Evolutionary conservation across 192 early-diverging fungal species (phyloP), one percentile per base, ranked within the genome.

Genomic region (Allomyces macrogynus): DNA sequence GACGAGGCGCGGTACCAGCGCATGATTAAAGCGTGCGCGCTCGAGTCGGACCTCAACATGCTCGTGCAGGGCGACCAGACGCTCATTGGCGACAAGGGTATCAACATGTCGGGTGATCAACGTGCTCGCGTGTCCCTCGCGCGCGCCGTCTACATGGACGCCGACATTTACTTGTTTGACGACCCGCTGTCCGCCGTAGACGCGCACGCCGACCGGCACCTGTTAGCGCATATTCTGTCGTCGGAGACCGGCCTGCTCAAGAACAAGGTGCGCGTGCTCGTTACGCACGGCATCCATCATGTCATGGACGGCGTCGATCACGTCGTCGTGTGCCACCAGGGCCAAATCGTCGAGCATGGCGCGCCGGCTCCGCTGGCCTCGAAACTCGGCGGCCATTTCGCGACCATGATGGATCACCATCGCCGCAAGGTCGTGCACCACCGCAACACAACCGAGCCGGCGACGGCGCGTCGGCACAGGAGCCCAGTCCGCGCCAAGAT

Each of bases 11-110:
- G 76, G 23, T 89, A 89, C 64, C 61, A 68, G 25, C 71, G 75
- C 43, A 77, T 78, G 0, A 32, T 89, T 26, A 63, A 76, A 23
- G 74, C 80, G 0, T 89, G 85, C 67, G 77, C 80, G n/a, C 69
- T 89, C 43, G 62, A 71, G 4, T 72, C 69, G 20, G 88, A 89
- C 62, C 67, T 89, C n/a, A 66, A 43, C 0, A 67, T 71, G 40
- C 77, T 89, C 62, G 72, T 74, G 10, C 64, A 75, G 42, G 80
- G 80, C 11, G 86, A 88, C 64, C 63, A 75, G 57, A 87, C 84
- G 0, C 73, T 78, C 61, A 74, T 88, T 23, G 61, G 68, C 23
- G 68, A 79, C 61, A 49, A 67, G 12, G 75, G 71, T 1, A 44
- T 64, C 27, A 72, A 66, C 1, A 27, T 79, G 10, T 76, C 74